Evolutionary conservation across 2,329 filamentous ascomycete genomes (phyloP), one percentile per base, ranked within the genome.

Genomic region (Pyrenochaeta sp.): DNA sequence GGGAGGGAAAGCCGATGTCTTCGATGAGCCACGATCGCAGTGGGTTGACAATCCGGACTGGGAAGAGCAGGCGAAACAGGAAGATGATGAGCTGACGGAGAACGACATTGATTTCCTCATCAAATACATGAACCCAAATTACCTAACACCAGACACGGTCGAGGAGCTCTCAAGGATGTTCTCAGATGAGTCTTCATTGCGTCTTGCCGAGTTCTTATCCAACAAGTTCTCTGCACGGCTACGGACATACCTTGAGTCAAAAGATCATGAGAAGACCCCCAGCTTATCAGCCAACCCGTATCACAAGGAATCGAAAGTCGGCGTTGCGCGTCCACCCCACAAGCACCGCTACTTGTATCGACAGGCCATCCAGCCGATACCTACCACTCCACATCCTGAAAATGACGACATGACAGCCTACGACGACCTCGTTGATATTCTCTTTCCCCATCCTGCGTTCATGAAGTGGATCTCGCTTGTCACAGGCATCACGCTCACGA

Each of bases 311-410:
- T 66, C 67, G 3, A 66, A 78, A 78, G 57, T 84, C 80, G 36
- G 77, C 78, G 89, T 96, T 7, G 91, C 95, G 6, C 85, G 86
- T 29, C 95, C 95, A 33, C 95, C 95, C 0, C 93, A 99, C 79
- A 99, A 99, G 79, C 92, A 97, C 72, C 90, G 93, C 12, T 99
- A 90, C 74, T 81, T 97, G 2, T 99, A 95, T 76, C 84, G 91
- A 54, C 87, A 92, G 63, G 75, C 78, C 77, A 61, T 81, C 68
- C 44, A 76, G 21, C 70, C 66, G 2, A 66, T 69, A 21, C 67
- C 71, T 10, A 77, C 47, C 58, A 75, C 42, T 58, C 75, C 51
- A 36, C 73, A 68, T 54, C 68, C 61, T 45, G 69, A 63, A 62
- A 75, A 53, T 60, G 63, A 66, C 12, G 63, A 51, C 30, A 61